Percentiles rank a stretch among this genome's conserved stretches.
Evolutionary conservation across 2,329 filamentous ascomycete species (phyloP).

Genomic region (Penicillium brasilianum): DNA sequence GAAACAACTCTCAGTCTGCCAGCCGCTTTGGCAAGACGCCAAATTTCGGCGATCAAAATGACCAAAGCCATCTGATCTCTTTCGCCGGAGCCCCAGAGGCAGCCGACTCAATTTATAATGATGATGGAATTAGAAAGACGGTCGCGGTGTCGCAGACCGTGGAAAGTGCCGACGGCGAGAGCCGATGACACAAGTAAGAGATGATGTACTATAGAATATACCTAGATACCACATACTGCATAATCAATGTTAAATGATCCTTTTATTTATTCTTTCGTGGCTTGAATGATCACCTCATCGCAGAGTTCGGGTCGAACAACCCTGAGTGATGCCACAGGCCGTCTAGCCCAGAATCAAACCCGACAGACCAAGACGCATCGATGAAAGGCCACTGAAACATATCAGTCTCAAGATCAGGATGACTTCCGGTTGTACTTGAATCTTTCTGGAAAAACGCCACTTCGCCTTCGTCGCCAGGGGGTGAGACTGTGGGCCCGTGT

Average conservation of each 20-base stretch:
- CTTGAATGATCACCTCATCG: constrained; percentile 10
- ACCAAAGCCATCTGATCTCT: constrained; percentile 41
- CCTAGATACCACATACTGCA: background rate
- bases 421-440: constrained; percentile 7
- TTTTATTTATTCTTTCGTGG: background rate
- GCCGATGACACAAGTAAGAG: constrained; percentile 10
- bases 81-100: constrained; percentile 33
- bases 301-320: constrained; percentile 21
- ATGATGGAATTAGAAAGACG: constrained; percentile 29
- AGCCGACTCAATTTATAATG: constrained; percentile 14
- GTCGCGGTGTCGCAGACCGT: constrained; percentile 28
- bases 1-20: constrained; percentile 24
- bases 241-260: background rate
- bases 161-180: constrained; percentile 15
- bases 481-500: constrained; percentile 4
- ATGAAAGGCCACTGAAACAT: constrained; percentile 48
- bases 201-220: background rate
- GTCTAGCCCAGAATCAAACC: constrained; percentile 41
- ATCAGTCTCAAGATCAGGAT: constrained; percentile 40
- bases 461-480: constrained; percentile 17
- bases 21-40: constrained; percentile 25
- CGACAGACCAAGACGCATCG: constrained; percentile 43
- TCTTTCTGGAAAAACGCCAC: constrained; percentile 14
- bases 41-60: constrained; percentile 38
- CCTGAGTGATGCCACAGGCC: constrained; percentile 36